Evolutionary conservation across 1,284 basidiomycete species (phyloP), one percentile per base, ranked within the genome.

Genomic region (Violaceomyces palustris): DNA sequence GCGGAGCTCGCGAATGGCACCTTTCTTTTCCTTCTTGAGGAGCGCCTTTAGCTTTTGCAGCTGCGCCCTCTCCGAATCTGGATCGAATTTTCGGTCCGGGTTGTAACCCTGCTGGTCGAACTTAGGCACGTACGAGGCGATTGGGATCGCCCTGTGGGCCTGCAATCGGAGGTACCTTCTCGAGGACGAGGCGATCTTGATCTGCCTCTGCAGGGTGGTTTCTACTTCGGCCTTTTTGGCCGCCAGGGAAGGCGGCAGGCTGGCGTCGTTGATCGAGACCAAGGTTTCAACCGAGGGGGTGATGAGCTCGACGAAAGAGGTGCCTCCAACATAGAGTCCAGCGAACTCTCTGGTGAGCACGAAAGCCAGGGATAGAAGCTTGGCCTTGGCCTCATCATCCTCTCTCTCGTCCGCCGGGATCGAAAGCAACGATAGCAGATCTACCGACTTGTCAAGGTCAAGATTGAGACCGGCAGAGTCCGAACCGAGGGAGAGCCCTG

Each of bases 1-100:
- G 53, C 94, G 83, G 46, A 99, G 78, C 72, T 99, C 94, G 43
- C 93, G 81, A 51, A 99, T 90, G 2, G 94, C 94, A 25, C 94
- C 92, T 79, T 97, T 98, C 72, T 82, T 80, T 77, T 98, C 94
- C 77, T 97, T 86, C 77, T 94, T 94, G 78, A 90, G 85, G 74
- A 93, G 82, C 27, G 83, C 81, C 38, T 86, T 85, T 64, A 98
- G 76, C 75, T 98, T 98, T 51, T 84, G 77, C 1, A 83, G 81
- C 58, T 88, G 87, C 61, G 89, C 91, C 33, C 88, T 84, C 69
- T 94, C 90, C 45, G 83, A 83, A 73, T 99, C 92, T 2, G 94
- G 92, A 75, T 98, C 93, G 68, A 87, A 87, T 42, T 85, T 85
- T 46, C 87, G 79, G 70, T 86, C 87, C 31, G 83, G 87, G 15